Evolutionary conservation across 352 stramenopile genomes (phyloP).

Genomic region (Hyaloperonospora brassicae): DNA sequence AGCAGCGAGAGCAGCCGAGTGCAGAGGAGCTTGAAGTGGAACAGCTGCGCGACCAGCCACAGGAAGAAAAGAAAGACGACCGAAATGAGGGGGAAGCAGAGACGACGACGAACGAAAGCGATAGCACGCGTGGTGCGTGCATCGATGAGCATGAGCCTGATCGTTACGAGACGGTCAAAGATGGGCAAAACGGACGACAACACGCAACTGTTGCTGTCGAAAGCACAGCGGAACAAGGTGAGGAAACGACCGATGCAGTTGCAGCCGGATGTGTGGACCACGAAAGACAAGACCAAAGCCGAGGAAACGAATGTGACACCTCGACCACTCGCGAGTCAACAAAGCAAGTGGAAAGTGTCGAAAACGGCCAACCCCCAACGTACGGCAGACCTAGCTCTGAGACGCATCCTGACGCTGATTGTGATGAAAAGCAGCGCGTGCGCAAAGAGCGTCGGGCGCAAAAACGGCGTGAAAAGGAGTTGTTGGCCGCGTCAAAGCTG

Average conservation of each 20-base stretch:
- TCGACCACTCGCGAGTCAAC: constrained; percentile 1
- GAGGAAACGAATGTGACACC: constrained; percentile 7
- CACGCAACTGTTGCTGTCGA: background rate
- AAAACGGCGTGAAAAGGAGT: constrained; percentile 21
- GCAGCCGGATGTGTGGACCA: constrained; percentile 8
- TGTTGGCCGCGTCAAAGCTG: constrained; percentile 7
- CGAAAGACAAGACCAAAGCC: constrained; percentile 12
- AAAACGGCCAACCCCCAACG: constrained; percentile 4
- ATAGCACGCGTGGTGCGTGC: constrained; percentile 10
- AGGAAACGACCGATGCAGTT: constrained; percentile 10
- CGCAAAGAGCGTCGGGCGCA: constrained; percentile 17
- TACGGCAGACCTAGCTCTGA: constrained; percentile 1
- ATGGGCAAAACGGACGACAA: background rate
- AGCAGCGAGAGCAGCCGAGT: constrained; percentile 16
- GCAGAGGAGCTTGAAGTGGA: constrained; percentile 25
- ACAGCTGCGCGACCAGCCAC: constrained; percentile 8
- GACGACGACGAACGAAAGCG: constrained; percentile 8
- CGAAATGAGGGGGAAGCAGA: constrained; percentile 9
- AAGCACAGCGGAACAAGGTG: background rate
- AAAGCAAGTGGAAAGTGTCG: constrained; percentile 2
- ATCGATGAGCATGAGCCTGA: constrained; percentile 1
- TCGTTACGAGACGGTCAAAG: background rate
- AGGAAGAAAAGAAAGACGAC: constrained; percentile 12
- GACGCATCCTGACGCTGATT: background rate
- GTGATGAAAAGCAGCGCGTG: constrained; percentile 14